These are phyloP conservation scores for Ophiostoma quercus DNA, from an alignment of 2,329 filamentous ascomycete genomes.

Conservation along the genomic window DNA sequence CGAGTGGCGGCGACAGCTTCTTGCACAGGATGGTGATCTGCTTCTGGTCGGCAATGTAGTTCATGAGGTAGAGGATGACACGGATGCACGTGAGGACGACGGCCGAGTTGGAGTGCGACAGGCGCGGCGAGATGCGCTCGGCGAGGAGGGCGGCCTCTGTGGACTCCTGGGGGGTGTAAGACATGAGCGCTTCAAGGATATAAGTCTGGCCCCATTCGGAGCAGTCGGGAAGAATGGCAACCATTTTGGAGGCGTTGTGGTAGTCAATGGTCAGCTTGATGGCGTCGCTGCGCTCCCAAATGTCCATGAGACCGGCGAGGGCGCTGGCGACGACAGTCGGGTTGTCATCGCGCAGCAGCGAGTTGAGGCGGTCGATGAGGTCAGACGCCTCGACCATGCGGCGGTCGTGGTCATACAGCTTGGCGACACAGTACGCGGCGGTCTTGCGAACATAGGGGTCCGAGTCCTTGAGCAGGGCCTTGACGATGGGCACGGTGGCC, in stretches of 20 bases:
- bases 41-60: slow-evolving; percentile 91
- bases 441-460: slow-evolving; percentile 98
- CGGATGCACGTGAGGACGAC: slow-evolving; percentile 95
- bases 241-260: slow-evolving; percentile 93
- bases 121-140: slow-evolving; percentile 87
- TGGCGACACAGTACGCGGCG: slow-evolving; percentile 91
- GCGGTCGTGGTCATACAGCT: slow-evolving; percentile 94
- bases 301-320: slow-evolving; percentile 86
- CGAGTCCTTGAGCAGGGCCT: slow-evolving; percentile 72
- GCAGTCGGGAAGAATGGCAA: slow-evolving; percentile 91
- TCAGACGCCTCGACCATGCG: slow-evolving; percentile 85
- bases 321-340: slow-evolving; percentile 95
- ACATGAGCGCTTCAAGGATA: slow-evolving; percentile 95
- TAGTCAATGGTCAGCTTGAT: slow-evolving; percentile 99
- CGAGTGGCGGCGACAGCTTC: slow-evolving; percentile 89
- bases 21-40: slow-evolving; percentile 80
- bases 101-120: slow-evolving; percentile 94
- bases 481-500: slow-evolving; percentile 78
- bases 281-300: slow-evolving; percentile 95
- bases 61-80: slow-evolving; percentile 96
- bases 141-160: slow-evolving; percentile 83
- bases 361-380: slow-evolving; percentile 85
- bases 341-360: slow-evolving; percentile 88
- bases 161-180: slow-evolving; percentile 89
- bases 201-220: slow-evolving; percentile 99